Conservation (phyloP, 1,139 yeast genomes). For the Arxiozyma bovina region DNA sequence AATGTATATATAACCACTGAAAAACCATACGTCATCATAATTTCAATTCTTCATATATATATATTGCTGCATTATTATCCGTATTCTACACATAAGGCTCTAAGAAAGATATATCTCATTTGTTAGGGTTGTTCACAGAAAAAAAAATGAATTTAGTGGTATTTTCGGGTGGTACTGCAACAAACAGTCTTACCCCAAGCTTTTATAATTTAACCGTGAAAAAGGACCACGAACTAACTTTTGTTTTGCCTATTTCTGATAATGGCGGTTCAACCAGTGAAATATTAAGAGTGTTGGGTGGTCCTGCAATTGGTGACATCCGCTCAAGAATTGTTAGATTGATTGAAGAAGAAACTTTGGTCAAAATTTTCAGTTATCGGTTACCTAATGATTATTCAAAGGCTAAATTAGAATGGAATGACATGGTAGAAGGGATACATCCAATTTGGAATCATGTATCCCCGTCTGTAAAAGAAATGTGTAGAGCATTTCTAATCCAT, state of each 20-base stretch:
- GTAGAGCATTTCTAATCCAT: constrained; percentile 69
- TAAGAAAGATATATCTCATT: too few relatives aligned
- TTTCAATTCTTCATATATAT: too few relatives aligned
- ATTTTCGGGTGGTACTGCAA: constrained; percentile 70
- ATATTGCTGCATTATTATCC: too few relatives aligned
- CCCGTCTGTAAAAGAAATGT: constrained; percentile 61
- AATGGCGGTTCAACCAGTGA: constrained; percentile 96
- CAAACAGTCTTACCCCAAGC: constrained; percentile 53
- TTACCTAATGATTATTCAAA: constrained; percentile 41
- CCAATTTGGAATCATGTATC: constrained; percentile 55
- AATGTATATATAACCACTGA: too few relatives aligned
- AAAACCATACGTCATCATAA: too few relatives aligned
- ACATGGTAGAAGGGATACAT: constrained; percentile 73
- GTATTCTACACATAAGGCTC: too few relatives aligned
- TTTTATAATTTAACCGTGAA: constrained; percentile 38
- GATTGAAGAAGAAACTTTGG: constrained; percentile 38
- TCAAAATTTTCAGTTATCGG: constrained; percentile 50
- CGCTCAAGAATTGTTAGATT: constrained; percentile 72
- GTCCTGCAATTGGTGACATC: constrained; percentile 92
- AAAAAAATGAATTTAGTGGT: constrained; percentile 34
- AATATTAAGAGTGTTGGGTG: constrained; percentile 79
- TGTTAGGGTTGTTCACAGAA: background rate
- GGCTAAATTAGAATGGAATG: constrained; percentile 70
- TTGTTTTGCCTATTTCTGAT: constrained; percentile 77
- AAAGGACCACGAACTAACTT: constrained; percentile 36